phyloP scores from a whole-genome alignment of 2,329 filamentous ascomycete genomes.

The Corniculantispora saksenae region DNA sequence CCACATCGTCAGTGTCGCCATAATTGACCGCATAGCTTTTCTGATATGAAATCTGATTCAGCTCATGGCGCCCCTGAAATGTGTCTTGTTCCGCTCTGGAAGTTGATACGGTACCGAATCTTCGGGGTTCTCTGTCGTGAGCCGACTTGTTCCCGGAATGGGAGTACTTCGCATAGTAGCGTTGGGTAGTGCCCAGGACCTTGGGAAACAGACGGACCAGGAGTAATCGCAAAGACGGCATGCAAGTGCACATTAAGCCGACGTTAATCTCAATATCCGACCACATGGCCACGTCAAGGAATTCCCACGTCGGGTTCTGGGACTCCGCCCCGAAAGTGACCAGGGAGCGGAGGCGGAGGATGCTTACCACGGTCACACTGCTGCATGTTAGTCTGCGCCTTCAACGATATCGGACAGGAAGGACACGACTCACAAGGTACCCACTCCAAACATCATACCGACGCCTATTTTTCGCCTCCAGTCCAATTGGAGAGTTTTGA shows the following conservation, averaged over 20 bases:
- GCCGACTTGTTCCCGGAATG: constrained; percentile 20
- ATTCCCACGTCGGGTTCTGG: constrained; percentile 33
- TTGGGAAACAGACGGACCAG: constrained; percentile 42
- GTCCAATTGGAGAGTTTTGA: constrained; percentile 36
- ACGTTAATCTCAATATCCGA: constrained; percentile 42
- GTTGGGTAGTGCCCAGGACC: constrained; percentile 32
- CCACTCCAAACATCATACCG: constrained; percentile 45
- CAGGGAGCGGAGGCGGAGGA: constrained; percentile 31
- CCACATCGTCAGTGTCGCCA: constrained; percentile 33
- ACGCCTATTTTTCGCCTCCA: constrained; percentile 46
- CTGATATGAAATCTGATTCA: constrained; percentile 34
- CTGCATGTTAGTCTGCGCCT: background rate
- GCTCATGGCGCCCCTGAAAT: constrained; percentile 22
- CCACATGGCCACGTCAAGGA: constrained; percentile 33
- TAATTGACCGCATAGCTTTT: constrained; percentile 39
- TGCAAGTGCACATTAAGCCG: constrained; percentile 41
- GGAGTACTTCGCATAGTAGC: constrained; percentile 31
- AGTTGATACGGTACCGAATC: constrained; percentile 26
- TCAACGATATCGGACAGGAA: background rate
- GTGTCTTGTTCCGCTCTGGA: constrained; percentile 27
- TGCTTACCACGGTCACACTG: constrained; percentile 34
- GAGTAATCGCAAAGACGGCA: constrained; percentile 38
- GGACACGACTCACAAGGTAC: constrained; percentile 34
- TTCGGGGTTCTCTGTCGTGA: constrained; percentile 20
- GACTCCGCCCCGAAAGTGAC: constrained; percentile 29